Percentiles rank a stretch among this genome's conserved stretches.
Evolutionary conservation across 495 filamentous ascomycete species (phyloP).

Genomic region (Physcia stellaris): DNA sequence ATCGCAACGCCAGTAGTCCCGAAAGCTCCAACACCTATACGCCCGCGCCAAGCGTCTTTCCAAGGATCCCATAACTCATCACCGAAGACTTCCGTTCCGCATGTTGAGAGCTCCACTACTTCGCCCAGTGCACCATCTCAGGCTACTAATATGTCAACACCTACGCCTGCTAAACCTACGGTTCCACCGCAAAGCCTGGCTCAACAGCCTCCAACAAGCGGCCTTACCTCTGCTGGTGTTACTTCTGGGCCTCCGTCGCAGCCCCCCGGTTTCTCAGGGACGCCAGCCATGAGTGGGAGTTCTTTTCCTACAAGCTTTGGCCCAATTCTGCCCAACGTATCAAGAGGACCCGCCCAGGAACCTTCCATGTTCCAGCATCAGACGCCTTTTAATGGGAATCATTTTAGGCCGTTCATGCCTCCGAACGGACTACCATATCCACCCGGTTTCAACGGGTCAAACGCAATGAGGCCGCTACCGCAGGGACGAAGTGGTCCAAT

Average conservation of each 20-base stretch:
- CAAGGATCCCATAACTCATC: conserved; percentile 64
- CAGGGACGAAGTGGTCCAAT: conserved; percentile 51
- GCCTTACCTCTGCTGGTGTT: conserved; percentile 29
- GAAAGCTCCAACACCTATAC: conserved; percentile 68
- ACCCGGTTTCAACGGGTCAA: conserved; percentile 43
- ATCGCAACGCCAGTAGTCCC: conserved; percentile 70
- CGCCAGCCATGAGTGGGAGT: conserved; percentile 41
- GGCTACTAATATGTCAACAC: conserved; percentile 26
- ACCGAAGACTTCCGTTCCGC: conserved; percentile 44
- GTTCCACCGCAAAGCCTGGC: conserved; percentile 22
- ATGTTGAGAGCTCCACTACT: conserved; percentile 44
- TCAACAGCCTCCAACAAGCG: conserved; percentile 35
- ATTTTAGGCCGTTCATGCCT: conserved; percentile 39
- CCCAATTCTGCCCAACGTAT: conserved; percentile 17
- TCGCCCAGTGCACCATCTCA: conserved; percentile 48
- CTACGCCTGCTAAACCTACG: conserved; percentile 13
- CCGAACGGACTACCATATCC: conserved; percentile 45
- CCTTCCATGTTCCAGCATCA: conserved; percentile 41
- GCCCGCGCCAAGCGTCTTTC: conserved; percentile 63
- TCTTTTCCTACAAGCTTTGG: conserved; percentile 16
- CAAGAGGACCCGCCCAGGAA: conserved; percentile 22
- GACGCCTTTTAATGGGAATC: conserved; percentile 24
- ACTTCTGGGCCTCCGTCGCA: conserved; percentile 29
- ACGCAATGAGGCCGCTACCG: conserved; percentile 43
- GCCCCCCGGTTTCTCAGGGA: conserved; percentile 32